Percentiles rank a stretch among this genome's conserved stretches.
phyloP scores from a whole-genome alignment of 75 land plant genomes.

The Cryptomeria japonica region DNA sequence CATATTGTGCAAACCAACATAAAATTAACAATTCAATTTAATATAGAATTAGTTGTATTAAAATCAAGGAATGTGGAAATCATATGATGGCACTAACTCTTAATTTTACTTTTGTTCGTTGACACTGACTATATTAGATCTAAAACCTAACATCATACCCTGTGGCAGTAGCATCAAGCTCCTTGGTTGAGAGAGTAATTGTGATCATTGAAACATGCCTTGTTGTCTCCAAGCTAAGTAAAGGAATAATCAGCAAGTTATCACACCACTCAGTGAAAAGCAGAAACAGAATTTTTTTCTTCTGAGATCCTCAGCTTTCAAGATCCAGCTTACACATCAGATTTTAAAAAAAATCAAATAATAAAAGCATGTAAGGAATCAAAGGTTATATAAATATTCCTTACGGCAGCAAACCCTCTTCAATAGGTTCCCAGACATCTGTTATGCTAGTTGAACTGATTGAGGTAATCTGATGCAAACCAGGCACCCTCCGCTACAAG shows the following conservation, averaged over 20 bases:
- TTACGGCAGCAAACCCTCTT: conserved; percentile 96
- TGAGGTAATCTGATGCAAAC: conserved; percentile 80
- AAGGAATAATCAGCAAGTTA: conserved; percentile 7
- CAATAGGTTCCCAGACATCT: conserved; percentile 96
- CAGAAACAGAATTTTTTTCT: background rate
- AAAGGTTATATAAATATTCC: conserved; percentile 12
- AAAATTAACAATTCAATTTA: background rate
- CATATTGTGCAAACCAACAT: background rate
- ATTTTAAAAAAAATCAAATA: background rate
- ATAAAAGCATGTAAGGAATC: background rate
- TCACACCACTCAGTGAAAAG: background rate
- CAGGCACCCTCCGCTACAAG: conserved; percentile 70
- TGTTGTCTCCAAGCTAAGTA: conserved; percentile 78
- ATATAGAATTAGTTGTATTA: background rate
- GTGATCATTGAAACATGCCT: conserved; percentile 97
- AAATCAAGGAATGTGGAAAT: background rate
- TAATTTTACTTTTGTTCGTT: background rate
- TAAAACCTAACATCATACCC: conserved; percentile 50
- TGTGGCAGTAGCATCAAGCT: conserved; percentile 76
- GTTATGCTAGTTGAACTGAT: conserved; percentile 92
- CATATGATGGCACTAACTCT: background rate
- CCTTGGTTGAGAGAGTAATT: conserved; percentile 71
- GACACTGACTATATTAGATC: background rate
- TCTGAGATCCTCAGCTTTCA: background rate
- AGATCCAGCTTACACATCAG: background rate